phyloP scores from a whole-genome alignment of 2,329 filamentous ascomycete genomes.

The Beauveria scarabaeidicola region DNA sequence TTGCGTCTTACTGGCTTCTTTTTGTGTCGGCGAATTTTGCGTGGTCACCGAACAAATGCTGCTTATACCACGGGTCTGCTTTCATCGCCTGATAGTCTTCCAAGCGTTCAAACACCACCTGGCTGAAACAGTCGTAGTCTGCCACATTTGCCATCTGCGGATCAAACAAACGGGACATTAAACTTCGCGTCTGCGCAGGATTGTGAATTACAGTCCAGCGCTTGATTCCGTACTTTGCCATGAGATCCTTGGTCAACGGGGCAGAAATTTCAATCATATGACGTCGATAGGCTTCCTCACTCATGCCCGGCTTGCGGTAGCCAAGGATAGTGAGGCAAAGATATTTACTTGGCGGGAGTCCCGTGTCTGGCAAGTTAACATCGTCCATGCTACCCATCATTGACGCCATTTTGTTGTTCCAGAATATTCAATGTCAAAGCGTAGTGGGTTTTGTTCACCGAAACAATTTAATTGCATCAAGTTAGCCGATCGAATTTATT shows the following conservation, averaged over 20 bases:
- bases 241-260: slow-evolving; percentile 36
- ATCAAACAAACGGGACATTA: slow-evolving; percentile 34
- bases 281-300: slow-evolving; percentile 33
- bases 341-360: slow-evolving; percentile 13
- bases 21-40: slow-evolving; percentile 42
- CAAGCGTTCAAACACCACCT: slow-evolving; percentile 35
- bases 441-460: neutral
- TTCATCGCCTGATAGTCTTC: slow-evolving; percentile 41
- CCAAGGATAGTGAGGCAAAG: slow-evolving; percentile 41
- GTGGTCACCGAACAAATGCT: slow-evolving; percentile 35
- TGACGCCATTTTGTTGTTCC: neutral
- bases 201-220: slow-evolving; percentile 41
- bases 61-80: slow-evolving; percentile 38
- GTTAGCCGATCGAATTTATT: neutral
- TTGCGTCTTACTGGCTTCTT: slow-evolving; percentile 20
- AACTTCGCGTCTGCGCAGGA: slow-evolving; percentile 13
- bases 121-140: slow-evolving; percentile 40
- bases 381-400: neutral
- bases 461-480: neutral
- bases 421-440: neutral
- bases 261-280: slow-evolving; percentile 40
- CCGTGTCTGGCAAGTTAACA: neutral
- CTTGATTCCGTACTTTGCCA: slow-evolving; percentile 40
- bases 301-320: slow-evolving; percentile 39
- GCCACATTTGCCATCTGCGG: slow-evolving; percentile 39